Conservation (phyloP, 2,329 filamentous ascomycete genomes). For the Daldinia sp. region DNA sequence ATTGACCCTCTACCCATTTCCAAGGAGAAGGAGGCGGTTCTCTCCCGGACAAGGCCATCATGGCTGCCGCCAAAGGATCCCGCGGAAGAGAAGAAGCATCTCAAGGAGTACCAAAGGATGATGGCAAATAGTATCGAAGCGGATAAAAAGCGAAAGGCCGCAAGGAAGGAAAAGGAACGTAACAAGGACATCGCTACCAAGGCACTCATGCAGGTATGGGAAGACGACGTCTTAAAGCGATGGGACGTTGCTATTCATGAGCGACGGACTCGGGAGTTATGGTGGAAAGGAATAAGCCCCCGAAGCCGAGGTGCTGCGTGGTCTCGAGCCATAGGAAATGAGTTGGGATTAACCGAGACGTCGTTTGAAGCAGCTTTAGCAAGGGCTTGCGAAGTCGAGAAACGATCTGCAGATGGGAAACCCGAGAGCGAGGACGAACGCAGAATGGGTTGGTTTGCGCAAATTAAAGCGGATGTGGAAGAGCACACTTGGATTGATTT, state of each 20-base stretch:
- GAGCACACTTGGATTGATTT: slow-evolving; percentile 77
- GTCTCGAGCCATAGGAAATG: slow-evolving; percentile 78
- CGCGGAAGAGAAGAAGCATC: slow-evolving; percentile 88
- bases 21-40: slow-evolving; percentile 86
- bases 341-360: slow-evolving; percentile 73
- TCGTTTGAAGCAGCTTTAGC: slow-evolving; percentile 79
- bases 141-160: slow-evolving; percentile 69
- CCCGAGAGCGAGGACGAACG: slow-evolving; percentile 66
- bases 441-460: slow-evolving; percentile 70
- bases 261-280: slow-evolving; percentile 78
- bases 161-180: slow-evolving; percentile 63
- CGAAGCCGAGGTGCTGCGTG: slow-evolving; percentile 77
- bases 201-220: slow-evolving; percentile 74
- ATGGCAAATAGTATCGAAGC: slow-evolving; percentile 74
- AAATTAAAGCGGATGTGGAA: slow-evolving; percentile 73
- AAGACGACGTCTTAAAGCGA: slow-evolving; percentile 79
- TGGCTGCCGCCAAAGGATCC: slow-evolving; percentile 91
- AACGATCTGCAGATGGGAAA: slow-evolving; percentile 64
- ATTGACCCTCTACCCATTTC: slow-evolving; percentile 87
- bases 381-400: slow-evolving; percentile 73
- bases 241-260: slow-evolving; percentile 79
- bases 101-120: slow-evolving; percentile 88
- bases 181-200: slow-evolving; percentile 67
- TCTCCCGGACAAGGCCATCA: slow-evolving; percentile 82
- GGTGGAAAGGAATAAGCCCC: slow-evolving; percentile 84